These are phyloP conservation scores for Pseudognaphalium luteoalbum DNA, from an alignment of 129 eudicot genomes.

Conservation along the genomic window DNA sequence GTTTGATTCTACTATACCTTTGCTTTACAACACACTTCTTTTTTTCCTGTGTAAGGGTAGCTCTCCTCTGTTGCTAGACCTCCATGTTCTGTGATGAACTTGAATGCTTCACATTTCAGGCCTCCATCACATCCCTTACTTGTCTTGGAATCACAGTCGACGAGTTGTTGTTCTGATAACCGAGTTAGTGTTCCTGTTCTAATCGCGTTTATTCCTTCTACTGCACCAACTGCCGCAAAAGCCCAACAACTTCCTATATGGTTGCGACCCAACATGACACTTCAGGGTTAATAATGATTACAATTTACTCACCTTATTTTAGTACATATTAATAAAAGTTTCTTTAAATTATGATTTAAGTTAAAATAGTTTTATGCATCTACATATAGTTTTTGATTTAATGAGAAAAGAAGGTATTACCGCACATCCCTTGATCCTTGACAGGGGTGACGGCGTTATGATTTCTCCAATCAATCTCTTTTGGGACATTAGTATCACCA, in stretches of 20 bases:
- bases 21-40: neutral
- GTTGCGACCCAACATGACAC: neutral
- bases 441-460: conserved; percentile 45
- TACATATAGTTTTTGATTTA: too few relatives aligned
- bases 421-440: conserved; percentile 69
- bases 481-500: conserved; percentile 36
- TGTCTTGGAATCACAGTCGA: conserved; percentile 59
- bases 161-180: conserved; percentile 77
- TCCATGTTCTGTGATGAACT: conserved; percentile 53
- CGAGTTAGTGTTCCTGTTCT: conserved; percentile 58
- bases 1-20: neutral
- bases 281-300: neutral
- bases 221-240: conserved; percentile 68
- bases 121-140: conserved; percentile 83
- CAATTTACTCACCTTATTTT: too few relatives aligned
- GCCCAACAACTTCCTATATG: conserved; percentile 89
- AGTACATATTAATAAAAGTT: too few relatives aligned
- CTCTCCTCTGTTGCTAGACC: conserved; percentile 62
- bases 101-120: conserved; percentile 65
- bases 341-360: too few relatives aligned
- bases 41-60: conserved; percentile 64
- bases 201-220: conserved; percentile 74
- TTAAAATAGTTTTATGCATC: too few relatives aligned
- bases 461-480: conserved; percentile 58
- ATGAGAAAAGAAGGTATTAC: conserved; percentile 23